phyloP scores from a whole-genome alignment of 805 yeast genomes.

The Schizosaccharomyces osmophilus region DNA sequence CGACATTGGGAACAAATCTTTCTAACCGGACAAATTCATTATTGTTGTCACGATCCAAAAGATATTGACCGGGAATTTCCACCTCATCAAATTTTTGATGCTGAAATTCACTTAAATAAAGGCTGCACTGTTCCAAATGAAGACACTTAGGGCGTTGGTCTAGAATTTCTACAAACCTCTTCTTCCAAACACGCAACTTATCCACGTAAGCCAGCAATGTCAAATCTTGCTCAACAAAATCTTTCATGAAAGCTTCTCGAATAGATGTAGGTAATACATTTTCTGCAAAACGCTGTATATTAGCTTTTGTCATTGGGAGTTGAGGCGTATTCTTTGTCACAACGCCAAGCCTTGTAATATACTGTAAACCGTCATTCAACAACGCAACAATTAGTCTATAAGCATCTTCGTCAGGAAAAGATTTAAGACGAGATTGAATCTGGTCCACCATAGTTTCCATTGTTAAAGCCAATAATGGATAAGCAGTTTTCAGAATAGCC shows the following conservation, averaged over 20 bases:
- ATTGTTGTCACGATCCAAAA: slow-evolving; percentile 56
- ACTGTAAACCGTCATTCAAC: slow-evolving; percentile 79
- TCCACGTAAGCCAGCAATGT: slow-evolving; percentile 66
- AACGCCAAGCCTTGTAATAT: slow-evolving; percentile 59
- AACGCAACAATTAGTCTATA: slow-evolving; percentile 80
- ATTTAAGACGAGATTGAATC: slow-evolving; percentile 75
- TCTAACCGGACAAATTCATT: slow-evolving; percentile 83
- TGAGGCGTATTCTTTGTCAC: slow-evolving; percentile 73
- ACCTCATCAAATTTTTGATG: slow-evolving; percentile 95
- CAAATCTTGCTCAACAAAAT: slow-evolving; percentile 68
- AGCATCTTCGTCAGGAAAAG: slow-evolving; percentile 87
- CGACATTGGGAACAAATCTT: slow-evolving; percentile 70
- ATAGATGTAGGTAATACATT: slow-evolving; percentile 74
- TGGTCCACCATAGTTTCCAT: slow-evolving; percentile 90
- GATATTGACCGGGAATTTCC: slow-evolving; percentile 90
- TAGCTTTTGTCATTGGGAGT: slow-evolving; percentile 78
- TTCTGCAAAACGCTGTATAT: slow-evolving; percentile 71
- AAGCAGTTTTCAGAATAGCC: slow-evolving; percentile 88
- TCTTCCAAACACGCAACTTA: slow-evolving; percentile 76
- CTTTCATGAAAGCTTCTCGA: slow-evolving; percentile 68
- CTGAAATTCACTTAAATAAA: slow-evolving; percentile 64
- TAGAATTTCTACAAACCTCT: slow-evolving; percentile 69
- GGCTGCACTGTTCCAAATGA: slow-evolving; percentile 2
- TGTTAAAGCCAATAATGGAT: slow-evolving; percentile 76
- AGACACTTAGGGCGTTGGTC: slow-evolving; percentile 62